Evolutionary conservation across 768 basidiomycete genomes (phyloP).

Genomic region (Psilocybe cyanescens): DNA sequence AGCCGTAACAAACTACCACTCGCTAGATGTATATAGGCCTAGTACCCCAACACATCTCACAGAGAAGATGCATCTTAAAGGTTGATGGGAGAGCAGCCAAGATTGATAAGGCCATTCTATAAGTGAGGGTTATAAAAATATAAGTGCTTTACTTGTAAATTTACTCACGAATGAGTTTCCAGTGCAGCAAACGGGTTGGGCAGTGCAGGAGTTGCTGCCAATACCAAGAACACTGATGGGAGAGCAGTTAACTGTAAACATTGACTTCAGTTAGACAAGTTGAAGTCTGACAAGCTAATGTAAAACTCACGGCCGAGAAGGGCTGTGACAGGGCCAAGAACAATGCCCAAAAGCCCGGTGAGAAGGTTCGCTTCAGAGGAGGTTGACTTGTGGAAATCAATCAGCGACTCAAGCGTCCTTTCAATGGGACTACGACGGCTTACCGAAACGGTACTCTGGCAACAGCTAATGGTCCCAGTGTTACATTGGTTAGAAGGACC

Average conservation of each 20-base stretch:
- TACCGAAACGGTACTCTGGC: conserved; percentile 24
- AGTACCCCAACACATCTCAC: neutral
- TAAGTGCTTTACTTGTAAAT: neutral
- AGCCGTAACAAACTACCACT: too few species aligned
- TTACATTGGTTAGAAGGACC: conserved; percentile 26
- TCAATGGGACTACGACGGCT: neutral
- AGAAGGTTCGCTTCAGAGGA: conserved; percentile 13
- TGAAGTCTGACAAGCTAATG: too few species aligned
- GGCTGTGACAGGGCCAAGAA: conserved; percentile 18
- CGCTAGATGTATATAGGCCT: too few species aligned
- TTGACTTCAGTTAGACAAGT: neutral
- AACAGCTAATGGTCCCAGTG: conserved; percentile 33
- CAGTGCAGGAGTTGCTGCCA: conserved; percentile 25
- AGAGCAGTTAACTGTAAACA: conserved; percentile 28
- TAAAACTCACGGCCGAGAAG: conserved; percentile 20
- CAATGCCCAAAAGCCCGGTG: conserved; percentile 32
- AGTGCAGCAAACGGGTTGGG: conserved; percentile 35
- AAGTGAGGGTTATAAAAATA: neutral
- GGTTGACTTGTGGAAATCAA: too few species aligned
- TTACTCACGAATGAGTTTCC: conserved; percentile 28
- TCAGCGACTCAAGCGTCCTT: conserved; percentile 7
- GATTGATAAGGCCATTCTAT: conserved; percentile 29
- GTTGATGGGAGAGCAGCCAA: conserved; percentile 34
- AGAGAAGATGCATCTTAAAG: conserved; percentile 13
- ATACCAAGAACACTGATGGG: conserved; percentile 33